Conservation (phyloP, 2,329 filamentous ascomycete genomes). For the Verticillium dahliae region DNA sequence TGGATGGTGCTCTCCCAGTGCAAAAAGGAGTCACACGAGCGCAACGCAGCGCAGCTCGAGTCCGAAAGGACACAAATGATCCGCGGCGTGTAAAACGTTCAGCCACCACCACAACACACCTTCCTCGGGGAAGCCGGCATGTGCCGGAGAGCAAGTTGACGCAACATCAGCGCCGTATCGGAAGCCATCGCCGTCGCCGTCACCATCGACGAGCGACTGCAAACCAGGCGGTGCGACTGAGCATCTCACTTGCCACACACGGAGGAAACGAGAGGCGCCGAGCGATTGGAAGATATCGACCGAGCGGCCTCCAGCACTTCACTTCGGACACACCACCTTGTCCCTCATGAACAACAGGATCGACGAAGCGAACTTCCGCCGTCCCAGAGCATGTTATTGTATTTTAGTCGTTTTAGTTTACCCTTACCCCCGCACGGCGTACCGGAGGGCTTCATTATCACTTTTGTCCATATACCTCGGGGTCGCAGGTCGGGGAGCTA, state of each 20-base stretch:
- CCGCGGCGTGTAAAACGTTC: conserved; percentile 65
- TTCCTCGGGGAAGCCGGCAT: background rate
- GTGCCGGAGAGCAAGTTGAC: background rate
- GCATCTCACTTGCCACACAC: background rate
- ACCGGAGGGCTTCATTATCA: conserved; percentile 4
- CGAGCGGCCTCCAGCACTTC: background rate
- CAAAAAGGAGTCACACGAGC: conserved; percentile 93
- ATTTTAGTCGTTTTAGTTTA: conserved; percentile 4
- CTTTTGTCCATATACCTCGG: background rate
- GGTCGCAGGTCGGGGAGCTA: background rate
- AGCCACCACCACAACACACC: background rate
- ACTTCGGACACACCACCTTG: background rate
- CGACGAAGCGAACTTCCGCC: background rate
- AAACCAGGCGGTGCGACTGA: background rate
- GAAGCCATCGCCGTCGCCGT: background rate
- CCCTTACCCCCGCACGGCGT: conserved; percentile 9
- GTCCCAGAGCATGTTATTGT: background rate
- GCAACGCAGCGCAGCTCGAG: conserved; percentile 88
- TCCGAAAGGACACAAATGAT: conserved; percentile 90
- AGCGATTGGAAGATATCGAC: background rate
- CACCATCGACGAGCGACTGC: background rate
- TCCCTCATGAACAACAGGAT: background rate
- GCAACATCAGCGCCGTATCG: background rate
- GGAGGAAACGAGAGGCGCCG: background rate
- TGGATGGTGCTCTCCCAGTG: conserved; percentile 45